Percentiles rank a stretch among this genome's conserved stretches.
phyloP scores from a whole-genome alignment of 1,139 yeast species.

The Kodamaea arcana region DNA sequence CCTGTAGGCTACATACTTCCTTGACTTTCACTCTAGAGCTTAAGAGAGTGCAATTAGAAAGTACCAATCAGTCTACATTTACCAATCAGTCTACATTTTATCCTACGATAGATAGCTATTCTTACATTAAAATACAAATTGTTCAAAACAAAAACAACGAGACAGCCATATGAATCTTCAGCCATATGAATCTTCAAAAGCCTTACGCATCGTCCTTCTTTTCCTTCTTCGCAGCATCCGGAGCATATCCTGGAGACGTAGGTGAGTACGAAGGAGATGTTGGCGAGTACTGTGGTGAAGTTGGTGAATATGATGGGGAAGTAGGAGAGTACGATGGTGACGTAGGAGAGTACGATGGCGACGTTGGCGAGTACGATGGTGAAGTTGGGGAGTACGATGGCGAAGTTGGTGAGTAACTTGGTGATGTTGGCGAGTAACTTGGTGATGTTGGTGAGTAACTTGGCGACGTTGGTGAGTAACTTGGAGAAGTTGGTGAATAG shows the following conservation, averaged over 20 bases:
- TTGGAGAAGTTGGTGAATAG: slow-evolving; percentile 73
- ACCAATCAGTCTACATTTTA: background rate
- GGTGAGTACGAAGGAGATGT: slow-evolving; percentile 55
- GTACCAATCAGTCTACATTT: background rate
- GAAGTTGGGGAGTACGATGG: slow-evolving; percentile 76
- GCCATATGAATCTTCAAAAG: background rate
- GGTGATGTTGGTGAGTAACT: slow-evolving; percentile 74
- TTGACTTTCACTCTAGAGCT: too few relatives aligned
- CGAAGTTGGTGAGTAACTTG: slow-evolving; percentile 67
- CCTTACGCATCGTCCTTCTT: slow-evolving; percentile 8
- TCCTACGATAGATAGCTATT: too few relatives aligned
- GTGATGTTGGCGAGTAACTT: slow-evolving; percentile 64
- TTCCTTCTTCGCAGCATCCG: slow-evolving; percentile 19
- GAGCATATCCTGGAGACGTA: slow-evolving; percentile 29
- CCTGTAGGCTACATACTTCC: too few relatives aligned
- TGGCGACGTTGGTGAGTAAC: slow-evolving; percentile 70
- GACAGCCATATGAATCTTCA: too few relatives aligned
- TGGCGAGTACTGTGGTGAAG: slow-evolving; percentile 60
- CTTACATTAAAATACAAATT: slow-evolving; percentile 9
- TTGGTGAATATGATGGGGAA: slow-evolving; percentile 62
- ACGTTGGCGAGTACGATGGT: slow-evolving; percentile 52
- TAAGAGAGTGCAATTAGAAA: too few relatives aligned
- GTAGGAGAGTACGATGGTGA: slow-evolving; percentile 64
- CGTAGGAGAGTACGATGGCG: slow-evolving; percentile 56
- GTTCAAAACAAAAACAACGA: slow-evolving; percentile 5